Evolutionary conservation across 257 asterid species (phyloP).

Genomic region (Rhazya stricta): DNA sequence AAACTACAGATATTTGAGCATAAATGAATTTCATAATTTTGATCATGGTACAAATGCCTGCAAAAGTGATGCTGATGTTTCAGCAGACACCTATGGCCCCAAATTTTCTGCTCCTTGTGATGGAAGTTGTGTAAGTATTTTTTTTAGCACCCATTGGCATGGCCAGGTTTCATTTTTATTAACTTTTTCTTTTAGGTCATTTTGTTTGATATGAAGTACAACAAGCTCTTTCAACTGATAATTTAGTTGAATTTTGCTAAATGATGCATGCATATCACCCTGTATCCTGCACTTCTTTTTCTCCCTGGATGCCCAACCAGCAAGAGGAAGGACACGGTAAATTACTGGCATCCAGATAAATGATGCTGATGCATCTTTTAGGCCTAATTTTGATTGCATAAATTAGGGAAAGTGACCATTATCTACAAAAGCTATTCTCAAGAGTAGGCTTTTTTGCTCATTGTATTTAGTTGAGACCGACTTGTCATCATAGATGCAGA

Average conservation of each 20-base stretch:
- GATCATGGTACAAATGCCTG: constrained; percentile 31
- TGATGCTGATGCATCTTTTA: neutral
- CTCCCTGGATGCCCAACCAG: neutral
- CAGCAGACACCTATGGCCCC: constrained; percentile 31
- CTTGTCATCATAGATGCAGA: neutral
- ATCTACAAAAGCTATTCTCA: neutral
- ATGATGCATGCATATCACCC: neutral
- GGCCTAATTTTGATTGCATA: neutral
- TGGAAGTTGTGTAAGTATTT: constrained; percentile 50
- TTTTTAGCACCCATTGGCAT: neutral
- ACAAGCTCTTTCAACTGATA: neutral
- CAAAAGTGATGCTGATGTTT: constrained; percentile 26
- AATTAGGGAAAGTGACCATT: neutral
- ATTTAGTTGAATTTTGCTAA: neutral
- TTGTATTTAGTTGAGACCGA: neutral
- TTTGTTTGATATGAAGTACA: neutral
- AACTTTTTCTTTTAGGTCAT: neutral
- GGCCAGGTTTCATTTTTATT: neutral
- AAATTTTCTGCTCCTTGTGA: constrained; percentile 35
- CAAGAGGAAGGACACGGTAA: neutral
- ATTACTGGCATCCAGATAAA: neutral
- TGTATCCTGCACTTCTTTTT: neutral
- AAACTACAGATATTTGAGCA: constrained; percentile 30
- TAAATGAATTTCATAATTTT: constrained; percentile 36
- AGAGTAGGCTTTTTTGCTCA: neutral